phyloP scores from a whole-genome alignment of 2,329 filamentous ascomycete species.

The Ophiocordyceps sinensis region DNA sequence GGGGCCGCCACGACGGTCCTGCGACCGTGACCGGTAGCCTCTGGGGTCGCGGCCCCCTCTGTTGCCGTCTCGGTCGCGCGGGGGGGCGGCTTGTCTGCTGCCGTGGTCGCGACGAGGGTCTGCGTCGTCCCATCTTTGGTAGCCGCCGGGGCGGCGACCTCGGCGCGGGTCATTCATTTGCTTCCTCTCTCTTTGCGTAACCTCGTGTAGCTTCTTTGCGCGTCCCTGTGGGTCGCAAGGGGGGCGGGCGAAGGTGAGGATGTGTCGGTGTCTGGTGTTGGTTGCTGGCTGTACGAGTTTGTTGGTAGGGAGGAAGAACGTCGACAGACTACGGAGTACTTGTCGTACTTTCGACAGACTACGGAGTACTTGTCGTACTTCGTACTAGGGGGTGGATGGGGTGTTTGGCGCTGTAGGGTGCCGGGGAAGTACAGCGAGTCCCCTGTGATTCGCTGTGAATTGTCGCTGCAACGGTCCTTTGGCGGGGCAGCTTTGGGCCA shows the following conservation, averaged over 20 bases:
- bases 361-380: too few species aligned
- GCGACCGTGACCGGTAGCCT: constrained; percentile 14
- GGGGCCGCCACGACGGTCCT: constrained; percentile 15
- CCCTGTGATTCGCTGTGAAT: too few species aligned
- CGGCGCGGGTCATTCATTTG: constrained; percentile 20
- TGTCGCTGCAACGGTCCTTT: too few species aligned
- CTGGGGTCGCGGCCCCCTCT: constrained; percentile 12
- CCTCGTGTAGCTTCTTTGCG: neutral
- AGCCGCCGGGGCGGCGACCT: constrained; percentile 31
- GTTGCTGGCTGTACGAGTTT: neutral
- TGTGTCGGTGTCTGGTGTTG: neutral
- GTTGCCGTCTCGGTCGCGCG: constrained; percentile 9
- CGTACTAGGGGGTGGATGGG: too few species aligned
- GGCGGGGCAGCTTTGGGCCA: too few species aligned
- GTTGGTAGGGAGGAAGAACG: neutral
- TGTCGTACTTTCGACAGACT: too few species aligned
- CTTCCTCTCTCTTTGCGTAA: neutral
- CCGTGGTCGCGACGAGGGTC: constrained; percentile 17
- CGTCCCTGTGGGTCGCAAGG: neutral
- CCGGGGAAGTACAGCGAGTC: too few species aligned
- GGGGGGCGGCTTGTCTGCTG: constrained; percentile 3
- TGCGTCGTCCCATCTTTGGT: constrained; percentile 46
- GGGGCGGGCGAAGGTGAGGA: neutral
- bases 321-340: too few species aligned
- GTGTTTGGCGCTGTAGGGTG: too few species aligned